Percentiles rank a stretch among this genome's conserved stretches.
phyloP scores from a whole-genome alignment of 306 rosid species.

The Phaseolus lunatus region DNA sequence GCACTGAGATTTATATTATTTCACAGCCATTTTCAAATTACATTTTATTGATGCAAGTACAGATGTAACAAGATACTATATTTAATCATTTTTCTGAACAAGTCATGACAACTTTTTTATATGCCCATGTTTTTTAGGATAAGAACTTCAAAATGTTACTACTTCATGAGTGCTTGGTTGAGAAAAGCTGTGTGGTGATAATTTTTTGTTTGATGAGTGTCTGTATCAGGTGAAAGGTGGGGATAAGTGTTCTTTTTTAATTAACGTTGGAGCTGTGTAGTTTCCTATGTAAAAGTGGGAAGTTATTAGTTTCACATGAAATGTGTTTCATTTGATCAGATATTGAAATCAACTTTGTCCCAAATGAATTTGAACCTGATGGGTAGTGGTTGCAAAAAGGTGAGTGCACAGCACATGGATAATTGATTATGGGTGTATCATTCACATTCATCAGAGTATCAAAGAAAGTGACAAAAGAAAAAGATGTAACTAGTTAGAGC shows the following conservation, averaged over 20 bases:
- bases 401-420: constrained; percentile 58
- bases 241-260: no score
- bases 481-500: constrained; percentile 38
- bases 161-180: no score
- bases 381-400: constrained; percentile 39
- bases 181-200: no score
- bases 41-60: constrained; percentile 12
- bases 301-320: no score
- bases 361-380: neutral
- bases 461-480: constrained; percentile 40
- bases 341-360: no score
- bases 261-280: no score
- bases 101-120: constrained; percentile 3
- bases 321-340: no score
- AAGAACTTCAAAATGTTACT: neutral
- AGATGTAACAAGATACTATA: neutral
- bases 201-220: no score
- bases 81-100: neutral
- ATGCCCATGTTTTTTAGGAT: neutral
- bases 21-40: neutral
- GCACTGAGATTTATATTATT: neutral
- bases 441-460: constrained; percentile 31
- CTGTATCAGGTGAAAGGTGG: no score
- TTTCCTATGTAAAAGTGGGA: no score
- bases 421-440: constrained; percentile 35